Base-by-base conservation (phyloP, 768 basidiomycete genomes). In the Saitozyma sp. region DNA sequence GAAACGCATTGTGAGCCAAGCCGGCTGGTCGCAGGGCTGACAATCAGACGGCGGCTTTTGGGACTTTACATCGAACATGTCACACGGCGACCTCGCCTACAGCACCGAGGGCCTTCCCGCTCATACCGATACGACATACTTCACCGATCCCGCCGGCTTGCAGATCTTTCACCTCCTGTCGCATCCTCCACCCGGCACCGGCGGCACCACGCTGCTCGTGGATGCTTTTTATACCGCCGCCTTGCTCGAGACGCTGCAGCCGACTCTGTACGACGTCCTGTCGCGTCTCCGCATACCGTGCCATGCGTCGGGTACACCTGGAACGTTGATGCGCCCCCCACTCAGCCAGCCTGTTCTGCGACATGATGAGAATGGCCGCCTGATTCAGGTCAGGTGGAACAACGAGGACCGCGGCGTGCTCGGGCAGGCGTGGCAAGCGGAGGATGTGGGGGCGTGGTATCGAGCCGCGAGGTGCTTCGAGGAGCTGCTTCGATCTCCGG, bases 131-230 rank as follows among this genome's bases (percentile, higher is more conserved):
- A 87, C 83, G 49, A 87, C 87, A 9, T 89, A 89, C 66, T 83
- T 91, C 84, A 94, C 89, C 29, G 91, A 97, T 77, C 94, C 95
- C 4, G 89, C 89, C 60, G 94, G 95, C n/a, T 82, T 98, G 11
- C 96, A 99, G 71, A 82, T 96, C 51, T 97, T 98, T 82, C 96
- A 99, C 79, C 84, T 97, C 50, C 86, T 97, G 43, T 90, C 89
- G 0, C 81, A 80, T 56, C 70, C 76, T 0, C 87, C 2, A 45
- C 86, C 86, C 1, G 92, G 92, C 17, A 83, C 83, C 13, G 95
- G 95, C 1, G 95, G 95, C 14, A 84, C 87, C 3, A 91, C 91
- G 4, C 84, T 97, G n/a, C 87, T 98, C 49, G 92, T 97, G 13
- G 95, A 99, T 73, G 94, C 92, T 29, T 96, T 96, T 83, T 89